Evolutionary conservation across 2,329 filamentous ascomycete genomes (phyloP), one percentile per base, ranked within the genome.

Genomic region (Calycina herbarum): DNA sequence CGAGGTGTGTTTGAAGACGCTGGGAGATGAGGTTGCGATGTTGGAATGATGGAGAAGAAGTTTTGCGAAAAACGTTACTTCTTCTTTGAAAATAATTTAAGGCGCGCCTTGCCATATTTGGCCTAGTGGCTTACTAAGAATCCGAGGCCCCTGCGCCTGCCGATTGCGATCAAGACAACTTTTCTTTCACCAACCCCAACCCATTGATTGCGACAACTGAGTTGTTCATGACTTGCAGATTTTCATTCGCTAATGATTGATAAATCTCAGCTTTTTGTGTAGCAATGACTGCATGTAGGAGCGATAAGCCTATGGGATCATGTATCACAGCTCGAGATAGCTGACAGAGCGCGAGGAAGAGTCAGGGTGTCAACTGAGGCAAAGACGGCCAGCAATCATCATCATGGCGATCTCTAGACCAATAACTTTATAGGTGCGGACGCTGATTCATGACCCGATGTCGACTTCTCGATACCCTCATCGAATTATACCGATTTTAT

Each of bases 11-110:
- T 67, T 69, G 67, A 45, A 24, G 31, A 63, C 45, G 71, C 72
- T 73, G 24, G 66, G 42, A 64, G 64, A 58, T 64, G 64, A 65
- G 58, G 61, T 66, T 66, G 62, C 67, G 68, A 67, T 69, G 65
- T 63, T 64, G 62, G 62, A 48, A 56, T 48, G 33, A 60, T 60
- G 33, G 59, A 64, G 63, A 63, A 57, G 65, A 60, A 59, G 59
- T 63, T 72, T 69, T 71, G 63, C 67, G 59, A 69, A 67, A 68
- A 61, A 66, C 51, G 42, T 45, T 51, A 61, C 61, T 62, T 38
- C 40, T 31, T 57, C 56, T 38, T 54, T 57, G 51, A 65, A 62
- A 59, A 45, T 45, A 33, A 33, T 62, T 64, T 65, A 15, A 56
- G 15, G 57, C 15, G 51, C 42, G 62, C 62, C 33, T 45, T 64